Base-by-base conservation (phyloP, 768 basidiomycete genomes). In the Mrakia gelida region DNA sequence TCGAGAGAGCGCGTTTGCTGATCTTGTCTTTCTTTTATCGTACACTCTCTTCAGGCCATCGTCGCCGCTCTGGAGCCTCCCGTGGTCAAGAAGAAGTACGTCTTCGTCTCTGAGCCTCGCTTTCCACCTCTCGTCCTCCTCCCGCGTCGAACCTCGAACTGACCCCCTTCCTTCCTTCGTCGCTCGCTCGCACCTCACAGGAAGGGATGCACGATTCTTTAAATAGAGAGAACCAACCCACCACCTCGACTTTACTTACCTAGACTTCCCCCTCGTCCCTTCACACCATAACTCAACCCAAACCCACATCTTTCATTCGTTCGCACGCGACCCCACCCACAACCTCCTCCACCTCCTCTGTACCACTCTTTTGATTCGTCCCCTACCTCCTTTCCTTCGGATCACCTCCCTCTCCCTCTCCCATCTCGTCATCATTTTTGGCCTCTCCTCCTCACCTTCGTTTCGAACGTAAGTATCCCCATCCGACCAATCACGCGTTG, bases 51-150 rank as follows among this genome's bases (percentile, higher is more conserved):
- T 8, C 84, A 95, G 95, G 97, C 97, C 75, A 98, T 99, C 83
- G 97, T 98, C 79, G 96, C 96, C 82, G 97, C 96, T 16, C 90
- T 98, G 80, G 96, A 99, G 84, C 97, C 97, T 72, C 97, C 97
- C 81, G 91, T 96, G 80, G 88, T 93, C 84, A 97, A 90, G 87
- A 88, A 88, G 87, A 90, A 88, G 87, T 78, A 43, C 43, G 77
- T 77, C 54, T 18, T 45, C 65, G 26, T 18, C 16, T 76, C 30
- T 2, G 10, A 6, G 2, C 11, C 30, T 32, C 67, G 7, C n/a
- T n/a, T n/a, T n/a, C 49, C 18, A 13, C 34, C 26, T 6, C n/a
- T 26, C n/a, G n/a, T n/a, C 4, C 38, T 2, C 11, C 18, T 34
- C 11, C 3, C 16, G 18, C 75, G 38, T 76, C 28, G 45, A 43